phyloP scores from a whole-genome alignment of 345 rosid species.

The Clarkia xantiana region DNA sequence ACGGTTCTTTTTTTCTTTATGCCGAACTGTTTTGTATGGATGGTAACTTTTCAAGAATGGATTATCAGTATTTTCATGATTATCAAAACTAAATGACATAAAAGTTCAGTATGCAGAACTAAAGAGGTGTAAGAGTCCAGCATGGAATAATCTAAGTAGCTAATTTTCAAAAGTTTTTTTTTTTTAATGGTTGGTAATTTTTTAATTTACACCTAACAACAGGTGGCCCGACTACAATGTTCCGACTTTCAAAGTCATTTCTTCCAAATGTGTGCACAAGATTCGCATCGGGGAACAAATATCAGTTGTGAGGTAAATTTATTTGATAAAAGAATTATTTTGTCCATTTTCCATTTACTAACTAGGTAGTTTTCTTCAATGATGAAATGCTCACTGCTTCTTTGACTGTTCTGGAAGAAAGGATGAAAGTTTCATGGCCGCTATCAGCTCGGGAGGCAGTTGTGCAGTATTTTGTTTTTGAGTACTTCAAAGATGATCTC shows the following conservation, averaged over 20 bases:
- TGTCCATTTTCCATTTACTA: too few species aligned
- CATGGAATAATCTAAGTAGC: too few species aligned
- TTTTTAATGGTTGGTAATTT: neutral
- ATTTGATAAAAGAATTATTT: neutral
- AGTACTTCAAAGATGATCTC: conserved; percentile 61
- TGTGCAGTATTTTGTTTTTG: conserved; percentile 55
- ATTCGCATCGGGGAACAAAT: conserved; percentile 52
- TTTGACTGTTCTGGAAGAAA: conserved; percentile 44
- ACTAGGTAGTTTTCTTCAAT: too few species aligned
- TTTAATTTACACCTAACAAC: neutral
- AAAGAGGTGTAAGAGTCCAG: too few species aligned
- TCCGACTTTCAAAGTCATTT: conserved; percentile 51
- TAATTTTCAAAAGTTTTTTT: too few species aligned
- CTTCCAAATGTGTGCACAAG: conserved; percentile 43
- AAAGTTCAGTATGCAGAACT: too few species aligned
- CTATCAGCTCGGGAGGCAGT: conserved; percentile 69
- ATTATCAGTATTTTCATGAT: too few species aligned
- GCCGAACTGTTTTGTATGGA: neutral
- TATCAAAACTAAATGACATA: too few species aligned
- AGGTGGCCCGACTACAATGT: conserved; percentile 88
- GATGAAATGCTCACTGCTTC: conserved; percentile 8
- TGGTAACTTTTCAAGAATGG: neutral
- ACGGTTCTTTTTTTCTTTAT: neutral
- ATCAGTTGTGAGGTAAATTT: conserved; percentile 40
- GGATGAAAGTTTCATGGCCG: conserved; percentile 95